phyloP scores from a whole-genome alignment of 2,329 filamentous ascomycete species.

The Dactylellina drechsleri region DNA sequence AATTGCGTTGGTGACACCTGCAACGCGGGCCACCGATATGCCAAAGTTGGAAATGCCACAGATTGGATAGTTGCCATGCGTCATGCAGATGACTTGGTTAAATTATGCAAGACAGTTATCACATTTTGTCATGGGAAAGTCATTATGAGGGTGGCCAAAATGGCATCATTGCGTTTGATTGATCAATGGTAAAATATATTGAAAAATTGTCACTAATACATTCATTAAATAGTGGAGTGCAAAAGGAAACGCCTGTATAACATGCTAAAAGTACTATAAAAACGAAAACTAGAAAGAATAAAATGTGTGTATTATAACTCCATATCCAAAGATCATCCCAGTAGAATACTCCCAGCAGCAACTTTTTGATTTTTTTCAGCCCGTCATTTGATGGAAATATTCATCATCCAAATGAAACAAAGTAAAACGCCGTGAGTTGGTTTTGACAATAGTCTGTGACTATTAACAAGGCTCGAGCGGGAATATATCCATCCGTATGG shows the following conservation, averaged over 20 bases:
- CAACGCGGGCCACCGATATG: too few relatives aligned
- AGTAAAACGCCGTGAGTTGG: constrained; percentile 31
- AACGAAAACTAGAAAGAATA: constrained; percentile 18
- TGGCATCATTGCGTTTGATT: background rate
- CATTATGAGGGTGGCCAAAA: constrained; percentile 6
- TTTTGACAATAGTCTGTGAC: constrained; percentile 40
- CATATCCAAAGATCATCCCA: constrained; percentile 37
- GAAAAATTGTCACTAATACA: constrained; percentile 6
- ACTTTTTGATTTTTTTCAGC: constrained; percentile 41
- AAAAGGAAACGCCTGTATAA: constrained; percentile 24
- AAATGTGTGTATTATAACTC: constrained; percentile 44
- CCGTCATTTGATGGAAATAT: constrained; percentile 13
- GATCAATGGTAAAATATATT: constrained; percentile 19
- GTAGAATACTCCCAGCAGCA: constrained; percentile 33
- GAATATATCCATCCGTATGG: background rate
- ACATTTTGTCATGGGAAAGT: constrained; percentile 4
- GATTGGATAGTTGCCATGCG: too few relatives aligned
- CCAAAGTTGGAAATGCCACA: too few relatives aligned
- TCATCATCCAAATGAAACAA: constrained; percentile 5
- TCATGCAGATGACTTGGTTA: background rate
- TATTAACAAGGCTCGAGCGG: constrained; percentile 2
- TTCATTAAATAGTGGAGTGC: constrained; percentile 3
- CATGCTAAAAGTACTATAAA: constrained; percentile 42
- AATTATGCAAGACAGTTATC: background rate
- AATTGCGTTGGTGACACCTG: too few relatives aligned